Evolutionary conservation across 139 green algal species (phyloP), one percentile per base, ranked within the genome.

Genomic region (Chlorella sorokiniana): DNA sequence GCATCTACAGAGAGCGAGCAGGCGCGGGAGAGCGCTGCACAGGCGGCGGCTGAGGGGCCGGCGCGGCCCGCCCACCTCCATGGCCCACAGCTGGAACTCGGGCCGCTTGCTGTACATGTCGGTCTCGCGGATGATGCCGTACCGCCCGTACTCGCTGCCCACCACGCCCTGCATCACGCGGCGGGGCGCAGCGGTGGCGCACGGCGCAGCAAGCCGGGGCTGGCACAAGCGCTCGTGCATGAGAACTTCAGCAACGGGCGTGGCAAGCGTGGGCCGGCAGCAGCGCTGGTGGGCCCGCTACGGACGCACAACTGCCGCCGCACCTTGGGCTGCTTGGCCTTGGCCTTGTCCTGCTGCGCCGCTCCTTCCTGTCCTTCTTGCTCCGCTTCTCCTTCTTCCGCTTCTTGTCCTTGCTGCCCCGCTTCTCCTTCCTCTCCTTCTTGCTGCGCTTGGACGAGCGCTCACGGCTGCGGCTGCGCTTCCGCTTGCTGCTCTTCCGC

Each of bases 1-100:
- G 7, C 63, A 70, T 33, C 63, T 48, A 33, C 33, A 45, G 59
- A 14, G 29, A 14, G 59, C 6, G 29, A 67, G 59, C 27, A 16
- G 59, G 4, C 14, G 7, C 9, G 59, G 59, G 4, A 67, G 4
- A 3, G 14, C 27, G 59, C 5, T n/a, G 20, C 11, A 29, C 11
- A 20, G 10, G 52, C 52, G 11, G 52, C 10, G 11, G 23, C n/a
- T 33, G n/a, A n/a, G n/a, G n/a, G n/a, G n/a, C n/a, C n/a, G n/a
- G n/a, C n/a, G n/a, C 56, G 10, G 56, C 56, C 56, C 14, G 7
- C 72, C 9, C 79, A 84, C 79, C 52, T 96, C 94, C 22, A 87
- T 71, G 29, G 92, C 91, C 94, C 94, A 98, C 71, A 93, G 68
- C 44, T 90, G 86, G 86, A 97, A 98, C 86, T 98, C 94, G 27